Evolutionary conservation across 2,329 filamentous ascomycete genomes (phyloP), one percentile per base, ranked within the genome.

Genomic region (Bretziella fagacearum): DNA sequence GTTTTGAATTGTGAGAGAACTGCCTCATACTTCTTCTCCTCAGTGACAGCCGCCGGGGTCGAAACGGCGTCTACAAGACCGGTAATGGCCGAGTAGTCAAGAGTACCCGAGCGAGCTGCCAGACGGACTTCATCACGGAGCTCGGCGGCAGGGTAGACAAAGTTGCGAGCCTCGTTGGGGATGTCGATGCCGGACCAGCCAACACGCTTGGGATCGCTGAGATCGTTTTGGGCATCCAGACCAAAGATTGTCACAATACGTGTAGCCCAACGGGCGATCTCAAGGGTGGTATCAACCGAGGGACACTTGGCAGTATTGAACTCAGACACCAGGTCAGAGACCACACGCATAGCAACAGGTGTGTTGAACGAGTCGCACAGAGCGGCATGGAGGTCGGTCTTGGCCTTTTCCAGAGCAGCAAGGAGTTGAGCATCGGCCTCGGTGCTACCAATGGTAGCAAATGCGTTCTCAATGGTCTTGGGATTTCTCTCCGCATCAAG

Each of bases 331-430:
- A 95, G 65, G 48, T 84, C 77, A 2, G 78, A 75, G 40, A 95
- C 79, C n/a, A 77, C 65, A 42, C 74, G 72, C 81, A 95, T 85
- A 4, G 79, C 84, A 44, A 69, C 66, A 1, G 83, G 77, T 0
- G 87, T 95, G 61, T 95, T 81, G 60, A 95, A 93, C 0, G 86
- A 94, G 62, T 93, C 85, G 54, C 71, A 71, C 13, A 95, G 68
- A 1, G 81, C 80, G 1, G 61, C 57, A 27, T 73, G 61, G 25
- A 74, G 59, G 20, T 75, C 73, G 33, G 63, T 63, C 60, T 77
- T 68, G 7, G 73, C 70, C 49, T 73, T 67, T 44, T 72, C 65
- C 4, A 72, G 58, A 50, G 69, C 67, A 1, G 59, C 62, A 13
- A 60, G 50, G 4, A 66, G 59, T 25, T 59, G 59, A 10, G 58